These are phyloP conservation scores for Sclerotiophoma versabilis DNA, from an alignment of 2,329 filamentous ascomycete species.

Conservation along the genomic window DNA sequence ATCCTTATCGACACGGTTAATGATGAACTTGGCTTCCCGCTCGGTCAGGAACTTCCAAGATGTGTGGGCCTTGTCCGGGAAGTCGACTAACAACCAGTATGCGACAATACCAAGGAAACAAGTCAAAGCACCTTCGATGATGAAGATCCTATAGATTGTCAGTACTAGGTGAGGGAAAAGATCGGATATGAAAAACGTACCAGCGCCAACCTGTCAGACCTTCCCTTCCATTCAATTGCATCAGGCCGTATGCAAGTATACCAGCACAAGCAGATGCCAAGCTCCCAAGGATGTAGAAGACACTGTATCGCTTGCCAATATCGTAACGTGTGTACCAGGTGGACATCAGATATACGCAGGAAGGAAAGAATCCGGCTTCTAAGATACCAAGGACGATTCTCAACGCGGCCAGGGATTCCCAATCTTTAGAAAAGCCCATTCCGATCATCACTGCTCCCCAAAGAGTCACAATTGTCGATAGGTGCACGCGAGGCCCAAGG, in stretches of 20 bases:
- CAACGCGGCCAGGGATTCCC: constrained; percentile 46
- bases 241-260: constrained; percentile 73
- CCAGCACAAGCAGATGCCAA: constrained; percentile 71
- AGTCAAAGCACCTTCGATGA: constrained; percentile 54
- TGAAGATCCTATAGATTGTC: constrained; percentile 54
- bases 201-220: constrained; percentile 56
- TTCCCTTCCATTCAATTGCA: constrained; percentile 67
- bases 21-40: constrained; percentile 57
- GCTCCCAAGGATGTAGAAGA: constrained; percentile 74
- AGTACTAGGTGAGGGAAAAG: background rate
- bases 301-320: constrained; percentile 71
- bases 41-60: constrained; percentile 55
- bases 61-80: constrained; percentile 53
- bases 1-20: constrained; percentile 61
- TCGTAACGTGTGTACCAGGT: constrained; percentile 61
- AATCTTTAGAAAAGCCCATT: constrained; percentile 51
- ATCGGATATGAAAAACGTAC: constrained; percentile 29
- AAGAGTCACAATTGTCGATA: constrained; percentile 43
- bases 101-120: constrained; percentile 49
- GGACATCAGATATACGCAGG: constrained; percentile 40
- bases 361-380: constrained; percentile 51
- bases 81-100: constrained; percentile 56
- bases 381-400: constrained; percentile 51
- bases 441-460: constrained; percentile 57
- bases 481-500: constrained; percentile 50